phyloP scores from a whole-genome alignment of 331 rosid species.

The Dryas integrifolia region DNA sequence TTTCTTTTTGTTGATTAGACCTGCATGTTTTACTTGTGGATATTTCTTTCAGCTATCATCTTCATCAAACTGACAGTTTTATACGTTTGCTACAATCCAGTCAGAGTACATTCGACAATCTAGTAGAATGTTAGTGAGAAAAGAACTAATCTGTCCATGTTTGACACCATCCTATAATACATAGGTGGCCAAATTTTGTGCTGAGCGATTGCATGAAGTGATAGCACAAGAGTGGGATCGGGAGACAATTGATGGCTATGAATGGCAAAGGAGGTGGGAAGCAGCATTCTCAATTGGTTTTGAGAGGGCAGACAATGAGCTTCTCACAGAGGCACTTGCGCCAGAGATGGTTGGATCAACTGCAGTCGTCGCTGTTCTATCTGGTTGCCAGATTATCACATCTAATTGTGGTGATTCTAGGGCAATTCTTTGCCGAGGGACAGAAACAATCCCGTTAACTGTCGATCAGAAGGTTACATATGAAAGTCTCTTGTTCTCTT shows the following conservation, averaged over 20 bases:
- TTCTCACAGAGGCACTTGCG: conserved; percentile 42
- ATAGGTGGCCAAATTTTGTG: conserved; percentile 88
- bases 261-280: conserved; percentile 84
- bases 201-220: conserved; percentile 71
- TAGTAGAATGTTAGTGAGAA: too few relatives aligned
- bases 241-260: conserved; percentile 35
- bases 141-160: neutral
- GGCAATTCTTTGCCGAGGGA: conserved; percentile 70
- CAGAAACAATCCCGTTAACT: conserved; percentile 68
- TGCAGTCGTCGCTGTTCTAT: conserved; percentile 65
- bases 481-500: conserved; percentile 4
- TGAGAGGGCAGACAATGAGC: conserved; percentile 65
- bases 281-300: conserved; percentile 60
- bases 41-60: neutral
- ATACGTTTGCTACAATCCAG: too few relatives aligned
- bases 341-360: conserved; percentile 94
- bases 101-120: too few relatives aligned
- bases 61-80: neutral
- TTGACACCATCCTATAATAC: conserved; percentile 23
- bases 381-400: conserved; percentile 81
- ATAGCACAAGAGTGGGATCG: conserved; percentile 77
- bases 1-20: neutral
- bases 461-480: conserved; percentile 80
- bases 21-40: neutral
- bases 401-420: conserved; percentile 92